Percentiles rank a stretch among this genome's conserved stretches.
These are phyloP conservation scores for Naganishia liquefaciens DNA, from an alignment of 1,284 basidiomycete species.

Conservation along the genomic window DNA sequence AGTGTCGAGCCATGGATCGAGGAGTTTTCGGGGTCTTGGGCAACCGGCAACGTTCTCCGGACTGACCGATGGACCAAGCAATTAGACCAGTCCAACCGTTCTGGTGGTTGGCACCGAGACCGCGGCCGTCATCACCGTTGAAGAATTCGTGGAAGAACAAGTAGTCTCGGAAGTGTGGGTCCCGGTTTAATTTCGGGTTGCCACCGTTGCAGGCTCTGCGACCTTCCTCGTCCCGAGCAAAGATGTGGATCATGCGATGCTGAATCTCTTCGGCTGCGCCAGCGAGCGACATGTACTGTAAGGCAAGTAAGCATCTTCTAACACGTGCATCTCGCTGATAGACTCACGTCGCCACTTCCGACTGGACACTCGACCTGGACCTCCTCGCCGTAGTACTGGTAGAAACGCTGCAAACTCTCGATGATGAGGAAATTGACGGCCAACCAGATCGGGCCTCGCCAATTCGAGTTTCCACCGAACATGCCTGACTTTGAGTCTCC, in stretches of 20 bases:
- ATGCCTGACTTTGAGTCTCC: conserved; percentile 95
- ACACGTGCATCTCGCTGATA: neutral
- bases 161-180: conserved; percentile 96
- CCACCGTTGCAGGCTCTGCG: conserved; percentile 89
- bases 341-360: conserved; percentile 73
- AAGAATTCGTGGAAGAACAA: conserved; percentile 88
- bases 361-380: conserved; percentile 92
- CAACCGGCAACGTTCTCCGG: conserved; percentile 75
- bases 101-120: conserved; percentile 94
- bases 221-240: conserved; percentile 82
- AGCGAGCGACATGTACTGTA: conserved; percentile 81
- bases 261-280: conserved; percentile 95
- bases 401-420: conserved; percentile 87
- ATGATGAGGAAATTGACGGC: conserved; percentile 93
- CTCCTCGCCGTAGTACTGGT: conserved; percentile 91
- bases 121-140: conserved; percentile 77
- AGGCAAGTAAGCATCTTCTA: conserved; percentile 13
- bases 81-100: conserved; percentile 95
- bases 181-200: conserved; percentile 78
- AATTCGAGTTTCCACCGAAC: conserved; percentile 98
- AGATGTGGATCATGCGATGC: conserved; percentile 93
- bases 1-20: conserved; percentile 81
- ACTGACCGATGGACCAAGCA: conserved; percentile 86
- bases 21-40: conserved; percentile 89
- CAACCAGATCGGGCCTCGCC: conserved; percentile 84